A percentile compares a stretch with the other conserved stretches of the same genome.
Evolutionary conservation across 2,329 filamentous ascomycete genomes (phyloP).

Genomic region (Paraconiothyrium sp.): DNA sequence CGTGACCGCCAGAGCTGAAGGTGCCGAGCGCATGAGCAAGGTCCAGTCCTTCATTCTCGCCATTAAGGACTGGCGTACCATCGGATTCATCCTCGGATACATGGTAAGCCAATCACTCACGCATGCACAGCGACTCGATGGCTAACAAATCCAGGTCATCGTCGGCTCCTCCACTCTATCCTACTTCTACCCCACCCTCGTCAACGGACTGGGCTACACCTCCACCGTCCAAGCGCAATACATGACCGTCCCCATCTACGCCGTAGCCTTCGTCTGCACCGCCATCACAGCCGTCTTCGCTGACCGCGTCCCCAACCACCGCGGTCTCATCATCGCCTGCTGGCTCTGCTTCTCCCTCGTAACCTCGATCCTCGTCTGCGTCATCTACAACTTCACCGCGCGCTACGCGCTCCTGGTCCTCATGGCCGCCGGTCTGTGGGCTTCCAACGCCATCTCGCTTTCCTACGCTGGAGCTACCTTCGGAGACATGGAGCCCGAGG

Average conservation of each 20-base stretch:
- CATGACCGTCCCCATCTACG: slow-evolving; percentile 65
- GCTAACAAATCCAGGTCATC: slow-evolving; percentile 44
- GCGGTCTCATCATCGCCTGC: slow-evolving; percentile 59
- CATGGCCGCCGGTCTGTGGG: slow-evolving; percentile 65
- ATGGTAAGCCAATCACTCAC: slow-evolving; percentile 50
- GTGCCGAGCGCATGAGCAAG: slow-evolving; percentile 46
- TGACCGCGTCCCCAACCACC: slow-evolving; percentile 57
- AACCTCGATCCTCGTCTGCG: slow-evolving; percentile 52
- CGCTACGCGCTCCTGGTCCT: slow-evolving; percentile 65
- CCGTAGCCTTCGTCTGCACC: slow-evolving; percentile 61
- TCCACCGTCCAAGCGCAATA: slow-evolving; percentile 58
- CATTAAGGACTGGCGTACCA: slow-evolving; percentile 58
- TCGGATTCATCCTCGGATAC: slow-evolving; percentile 60
- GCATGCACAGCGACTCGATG: slow-evolving; percentile 13
- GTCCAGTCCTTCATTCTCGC: slow-evolving; percentile 52
- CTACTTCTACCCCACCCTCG: slow-evolving; percentile 65
- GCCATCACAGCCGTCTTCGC: slow-evolving; percentile 58
- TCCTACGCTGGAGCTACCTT: slow-evolving; percentile 64
- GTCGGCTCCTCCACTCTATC: slow-evolving; percentile 61
- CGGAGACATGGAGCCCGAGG: slow-evolving; percentile 59
- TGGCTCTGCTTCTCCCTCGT: slow-evolving; percentile 58
- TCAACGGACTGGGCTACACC: slow-evolving; percentile 62
- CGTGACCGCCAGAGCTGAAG: slow-evolving; percentile 46
- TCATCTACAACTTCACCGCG: slow-evolving; percentile 61
- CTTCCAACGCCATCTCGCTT: slow-evolving; percentile 61